These are phyloP conservation scores for Acer campestre DNA, from an alignment of 345 rosid genomes.

Conservation along the genomic window DNA sequence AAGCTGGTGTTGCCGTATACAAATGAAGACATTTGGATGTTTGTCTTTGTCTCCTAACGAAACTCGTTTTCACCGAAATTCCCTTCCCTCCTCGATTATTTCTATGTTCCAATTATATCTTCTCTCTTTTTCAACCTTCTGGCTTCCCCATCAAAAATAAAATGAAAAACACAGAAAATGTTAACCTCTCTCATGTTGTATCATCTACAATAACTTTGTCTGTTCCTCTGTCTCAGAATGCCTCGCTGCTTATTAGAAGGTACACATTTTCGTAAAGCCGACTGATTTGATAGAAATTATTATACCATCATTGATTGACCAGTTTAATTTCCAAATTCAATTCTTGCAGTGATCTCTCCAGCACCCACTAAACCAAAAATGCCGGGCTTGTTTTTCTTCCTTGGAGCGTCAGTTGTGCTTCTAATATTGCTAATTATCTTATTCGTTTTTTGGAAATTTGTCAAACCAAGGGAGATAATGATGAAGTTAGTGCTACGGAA, in stretches of 20 bases:
- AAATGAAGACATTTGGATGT: constrained; percentile 11
- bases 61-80: constrained; percentile 14
- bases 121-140: background rate
- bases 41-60: background rate
- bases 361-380: constrained; percentile 10
- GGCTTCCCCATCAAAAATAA: background rate
- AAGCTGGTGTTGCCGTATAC: background rate
- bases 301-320: background rate
- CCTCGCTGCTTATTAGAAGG: constrained; percentile 13
- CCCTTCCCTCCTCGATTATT: constrained; percentile 10
- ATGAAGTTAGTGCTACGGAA: constrained; percentile 15
- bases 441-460: constrained; percentile 29
- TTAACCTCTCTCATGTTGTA: background rate
- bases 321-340: background rate
- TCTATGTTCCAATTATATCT: background rate
- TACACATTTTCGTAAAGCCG: background rate
- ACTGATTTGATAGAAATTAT: background rate
- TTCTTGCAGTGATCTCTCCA: constrained; percentile 25
- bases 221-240: background rate
- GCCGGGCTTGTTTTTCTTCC: constrained; percentile 33
- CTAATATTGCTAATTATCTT: constrained; percentile 33
- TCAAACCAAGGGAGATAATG: constrained; percentile 20
- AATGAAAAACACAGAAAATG: background rate
- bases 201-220: background rate
- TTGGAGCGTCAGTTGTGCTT: constrained; percentile 36